Conservation (phyloP, 139 green algal species). For the Ettlia oleoabundans region DNA sequence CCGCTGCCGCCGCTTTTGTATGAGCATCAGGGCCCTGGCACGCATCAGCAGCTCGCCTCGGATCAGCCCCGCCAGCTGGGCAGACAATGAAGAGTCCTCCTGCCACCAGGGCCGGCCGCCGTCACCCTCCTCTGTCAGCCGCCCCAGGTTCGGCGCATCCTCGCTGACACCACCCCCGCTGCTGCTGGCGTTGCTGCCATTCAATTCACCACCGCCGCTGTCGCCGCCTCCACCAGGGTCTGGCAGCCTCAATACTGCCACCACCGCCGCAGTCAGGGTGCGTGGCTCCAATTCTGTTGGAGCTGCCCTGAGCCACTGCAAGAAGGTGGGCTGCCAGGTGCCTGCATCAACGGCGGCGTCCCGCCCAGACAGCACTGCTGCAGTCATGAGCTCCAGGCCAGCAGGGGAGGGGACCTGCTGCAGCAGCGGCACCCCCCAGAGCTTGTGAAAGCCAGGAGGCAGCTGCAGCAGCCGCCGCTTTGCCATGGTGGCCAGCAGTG, state of each 20-base stretch:
- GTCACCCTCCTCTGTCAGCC: not conserved
- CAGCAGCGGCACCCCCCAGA: conserved; percentile 36
- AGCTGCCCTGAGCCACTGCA: conserved; percentile 16
- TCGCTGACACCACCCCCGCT: not conserved
- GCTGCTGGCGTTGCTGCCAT: not conserved
- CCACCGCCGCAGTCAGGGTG: not conserved
- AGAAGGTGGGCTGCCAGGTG: conserved; percentile 14
- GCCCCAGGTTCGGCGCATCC: not conserved
- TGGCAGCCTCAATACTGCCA: conserved; percentile 17
- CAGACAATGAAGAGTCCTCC: not conserved
- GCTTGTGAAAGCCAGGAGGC: conserved; percentile 28
- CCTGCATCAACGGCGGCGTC: conserved; percentile 5
- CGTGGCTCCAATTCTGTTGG: not conserved
- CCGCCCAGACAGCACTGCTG: conserved; percentile 10
- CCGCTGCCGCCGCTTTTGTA: not conserved
- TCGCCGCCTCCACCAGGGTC: not conserved
- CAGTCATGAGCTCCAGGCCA: conserved; percentile 19
- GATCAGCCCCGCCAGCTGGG: not conserved
- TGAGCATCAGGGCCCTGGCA: not conserved
- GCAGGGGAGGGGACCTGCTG: not conserved
- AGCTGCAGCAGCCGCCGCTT: conserved; percentile 21
- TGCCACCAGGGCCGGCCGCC: conserved; percentile 33
- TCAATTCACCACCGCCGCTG: not conserved
- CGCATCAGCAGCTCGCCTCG: conserved; percentile 24
- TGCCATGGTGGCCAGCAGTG: conserved; percentile 10